These are phyloP conservation scores for Pseudozyma sp. DNA, from an alignment of 1,284 basidiomycete species.

Conservation along the genomic window DNA sequence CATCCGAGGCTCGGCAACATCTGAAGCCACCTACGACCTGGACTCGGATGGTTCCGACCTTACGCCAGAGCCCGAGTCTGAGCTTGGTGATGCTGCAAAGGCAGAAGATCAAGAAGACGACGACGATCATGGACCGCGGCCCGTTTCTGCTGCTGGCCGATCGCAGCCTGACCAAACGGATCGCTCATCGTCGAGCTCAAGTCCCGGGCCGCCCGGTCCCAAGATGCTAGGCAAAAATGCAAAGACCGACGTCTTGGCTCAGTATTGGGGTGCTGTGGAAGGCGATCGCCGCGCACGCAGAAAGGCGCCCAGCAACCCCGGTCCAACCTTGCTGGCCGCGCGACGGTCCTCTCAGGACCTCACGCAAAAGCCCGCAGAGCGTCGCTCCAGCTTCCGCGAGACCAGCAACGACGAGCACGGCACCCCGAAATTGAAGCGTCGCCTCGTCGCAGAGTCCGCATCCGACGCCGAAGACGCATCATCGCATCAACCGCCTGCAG, in stretches of 20 bases:
- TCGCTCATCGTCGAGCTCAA: constrained; percentile 36
- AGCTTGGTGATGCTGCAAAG: constrained; percentile 26
- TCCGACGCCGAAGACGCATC: constrained; percentile 37
- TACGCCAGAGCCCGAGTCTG: constrained; percentile 48
- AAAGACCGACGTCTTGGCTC: constrained; percentile 63
- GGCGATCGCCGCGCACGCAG: constrained; percentile 54
- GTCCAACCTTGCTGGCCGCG: constrained; percentile 35
- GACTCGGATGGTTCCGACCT: constrained; percentile 51
- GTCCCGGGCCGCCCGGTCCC: constrained; percentile 56
- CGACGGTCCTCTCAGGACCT: constrained; percentile 30
- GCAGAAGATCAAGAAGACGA: constrained; percentile 32
- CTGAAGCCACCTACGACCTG: constrained; percentile 19
- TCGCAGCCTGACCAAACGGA: constrained; percentile 20
- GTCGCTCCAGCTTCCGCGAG: constrained; percentile 46
- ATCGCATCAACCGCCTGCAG: constrained; percentile 1
- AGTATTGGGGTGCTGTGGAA: constrained; percentile 65
- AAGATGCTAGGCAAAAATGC: constrained; percentile 67
- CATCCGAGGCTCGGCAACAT: not conserved
- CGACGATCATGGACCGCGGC: constrained; percentile 31
- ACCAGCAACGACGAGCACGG: constrained; percentile 24
- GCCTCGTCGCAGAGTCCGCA: constrained; percentile 37
- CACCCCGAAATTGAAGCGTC: constrained; percentile 27
- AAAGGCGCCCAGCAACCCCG: constrained; percentile 39
- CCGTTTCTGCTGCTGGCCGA: constrained; percentile 15
- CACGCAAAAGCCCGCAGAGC: constrained; percentile 23